phyloP scores from a whole-genome alignment of 306 rosid species.

The Castanea crenata region DNA sequence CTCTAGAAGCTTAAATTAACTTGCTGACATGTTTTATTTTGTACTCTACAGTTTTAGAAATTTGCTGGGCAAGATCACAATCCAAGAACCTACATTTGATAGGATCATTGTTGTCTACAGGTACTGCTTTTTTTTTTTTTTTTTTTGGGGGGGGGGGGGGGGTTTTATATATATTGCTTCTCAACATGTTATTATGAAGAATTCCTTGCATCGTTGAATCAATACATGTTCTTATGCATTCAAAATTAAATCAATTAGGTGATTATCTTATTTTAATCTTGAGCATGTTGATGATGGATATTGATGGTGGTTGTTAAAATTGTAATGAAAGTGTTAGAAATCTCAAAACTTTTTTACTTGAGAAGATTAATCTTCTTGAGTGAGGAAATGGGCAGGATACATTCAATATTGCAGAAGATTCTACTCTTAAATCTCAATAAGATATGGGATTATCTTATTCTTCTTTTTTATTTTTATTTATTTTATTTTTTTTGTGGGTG shows the following conservation, averaged over 20 bases:
- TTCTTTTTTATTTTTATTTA: not conserved
- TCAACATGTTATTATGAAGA: not conserved
- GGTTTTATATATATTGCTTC: conserved; percentile 6
- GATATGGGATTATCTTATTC: not conserved
- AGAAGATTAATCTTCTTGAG: not conserved
- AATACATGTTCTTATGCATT: not conserved
- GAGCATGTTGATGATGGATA: not conserved
- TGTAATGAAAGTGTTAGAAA: not conserved
- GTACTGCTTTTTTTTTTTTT: conserved; percentile 35
- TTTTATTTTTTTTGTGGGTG: not conserved
- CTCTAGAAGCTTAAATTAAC: not conserved
- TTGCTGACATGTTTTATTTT: conserved; percentile 23
- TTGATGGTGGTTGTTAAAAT: not conserved
- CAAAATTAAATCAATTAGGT: not conserved
- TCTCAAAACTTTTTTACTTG: not conserved
- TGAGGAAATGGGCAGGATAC: not conserved
- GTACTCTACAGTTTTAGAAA: conserved; percentile 48
- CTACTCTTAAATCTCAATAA: not conserved
- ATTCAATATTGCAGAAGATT: not conserved
- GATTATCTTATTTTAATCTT: not conserved
- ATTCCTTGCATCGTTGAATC: not conserved
- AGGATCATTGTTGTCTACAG: conserved; percentile 91
- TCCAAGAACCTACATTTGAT: conserved; percentile 98
- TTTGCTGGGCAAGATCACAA: conserved; percentile 64
- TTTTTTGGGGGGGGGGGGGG: too few relatives aligned